Evolutionary conservation across 345 rosid species (phyloP), one percentile per base, ranked within the genome.

Genomic region (Lepidium didymum): DNA sequence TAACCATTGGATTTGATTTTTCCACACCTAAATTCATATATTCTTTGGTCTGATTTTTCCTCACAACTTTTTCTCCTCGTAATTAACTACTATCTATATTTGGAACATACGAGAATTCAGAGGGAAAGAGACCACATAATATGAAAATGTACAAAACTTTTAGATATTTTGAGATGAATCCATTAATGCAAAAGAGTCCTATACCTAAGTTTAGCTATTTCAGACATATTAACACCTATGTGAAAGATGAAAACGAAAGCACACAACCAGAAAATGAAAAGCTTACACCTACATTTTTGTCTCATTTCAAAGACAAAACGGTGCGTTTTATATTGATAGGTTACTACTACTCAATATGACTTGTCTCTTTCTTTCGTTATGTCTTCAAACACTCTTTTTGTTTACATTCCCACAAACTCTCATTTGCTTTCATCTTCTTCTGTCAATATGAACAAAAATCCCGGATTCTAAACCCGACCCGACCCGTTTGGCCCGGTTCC

Each of bases 401-500:
- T 67, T 68, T 54, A 51, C 46, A 41, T 49, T 29, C 67, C 38
- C 51, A 50, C 31, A 40, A 50, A 14, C 37, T 40, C 44, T n/a
- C 44, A 23, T 53, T 56, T 35, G 46, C 45, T 29, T 31, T 15
- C 56, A 23, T 34, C 21, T 52, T 62, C 34, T 36, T 55, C 50
- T 45, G 56, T 25, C 34, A 51, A 23, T 53, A 91, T 80, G 86
- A 83, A 79, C 80, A 82, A 68, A 82, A 68, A 57, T 79, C 69
- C 75, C 83, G 70, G 62, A 52, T 70, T 42, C 73, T 72, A 6
- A 72, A 78, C 55, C 83, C 81, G 38, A 69, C 76, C 69, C 83
- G 86, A 35, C 85, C 89, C 43, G 11, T 70, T 43, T 85, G 92
- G 92, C 84, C 96, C 13, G 87, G 72, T 33, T 25, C 82, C 90